phyloP scores from a whole-genome alignment of 2,329 filamentous ascomycete genomes.

The Coleophoma crateriformis region DNA sequence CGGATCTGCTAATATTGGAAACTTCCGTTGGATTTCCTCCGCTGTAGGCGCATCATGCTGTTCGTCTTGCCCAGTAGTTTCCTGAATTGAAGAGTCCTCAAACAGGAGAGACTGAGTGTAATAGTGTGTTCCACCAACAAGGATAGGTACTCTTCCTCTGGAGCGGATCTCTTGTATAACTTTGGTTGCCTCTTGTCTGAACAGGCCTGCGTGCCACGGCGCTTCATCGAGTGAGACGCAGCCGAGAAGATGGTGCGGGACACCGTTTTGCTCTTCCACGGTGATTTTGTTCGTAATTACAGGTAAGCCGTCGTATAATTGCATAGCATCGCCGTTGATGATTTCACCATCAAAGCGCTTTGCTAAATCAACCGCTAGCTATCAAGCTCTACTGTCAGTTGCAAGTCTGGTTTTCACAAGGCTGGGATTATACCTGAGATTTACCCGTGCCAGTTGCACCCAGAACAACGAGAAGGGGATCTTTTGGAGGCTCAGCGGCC shows the following conservation, averaged over 20 bases:
- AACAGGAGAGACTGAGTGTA: slow-evolving; percentile 89
- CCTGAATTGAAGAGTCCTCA: slow-evolving; percentile 57
- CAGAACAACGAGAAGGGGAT: slow-evolving; percentile 73
- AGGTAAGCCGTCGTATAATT: slow-evolving; percentile 86
- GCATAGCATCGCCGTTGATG: slow-evolving; percentile 97
- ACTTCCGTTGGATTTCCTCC: slow-evolving; percentile 33
- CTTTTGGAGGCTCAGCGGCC: slow-evolving; percentile 29
- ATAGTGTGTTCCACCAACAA: slow-evolving; percentile 94
- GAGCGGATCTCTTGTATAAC: slow-evolving; percentile 73
- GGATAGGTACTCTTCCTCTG: slow-evolving; percentile 76
- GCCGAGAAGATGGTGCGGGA: slow-evolving; percentile 85
- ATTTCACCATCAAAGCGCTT: slow-evolving; percentile 82
- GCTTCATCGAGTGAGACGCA: slow-evolving; percentile 70
- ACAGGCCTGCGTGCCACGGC: slow-evolving; percentile 78
- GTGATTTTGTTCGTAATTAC: slow-evolving; percentile 95
- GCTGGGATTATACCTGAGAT: slow-evolving; percentile 58
- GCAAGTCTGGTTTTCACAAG: background rate
- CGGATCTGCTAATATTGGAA: slow-evolving; percentile 66
- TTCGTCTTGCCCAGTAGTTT: slow-evolving; percentile 17
- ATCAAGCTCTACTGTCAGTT: background rate
- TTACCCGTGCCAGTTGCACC: slow-evolving; percentile 93
- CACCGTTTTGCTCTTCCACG: slow-evolving; percentile 63
- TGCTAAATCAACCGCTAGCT: slow-evolving; percentile 75
- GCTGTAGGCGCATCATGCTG: background rate
- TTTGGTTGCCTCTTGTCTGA: slow-evolving; percentile 62